These are phyloP conservation scores for Malus sylvestris DNA, from an alignment of 306 rosid genomes.

Conservation along the genomic window DNA sequence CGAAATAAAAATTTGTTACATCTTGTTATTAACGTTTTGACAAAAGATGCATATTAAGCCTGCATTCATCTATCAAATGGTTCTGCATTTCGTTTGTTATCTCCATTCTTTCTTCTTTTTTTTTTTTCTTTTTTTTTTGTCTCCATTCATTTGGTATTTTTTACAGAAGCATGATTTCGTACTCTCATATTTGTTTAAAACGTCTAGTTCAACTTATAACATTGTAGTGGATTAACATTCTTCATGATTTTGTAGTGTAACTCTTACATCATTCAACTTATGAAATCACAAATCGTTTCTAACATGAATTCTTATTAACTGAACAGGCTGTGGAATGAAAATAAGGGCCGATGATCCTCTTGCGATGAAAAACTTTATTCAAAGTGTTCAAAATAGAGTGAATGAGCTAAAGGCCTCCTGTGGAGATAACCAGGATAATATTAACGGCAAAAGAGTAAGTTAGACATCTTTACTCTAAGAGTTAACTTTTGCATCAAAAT, in stretches of 20 bases:
- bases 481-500: neutral
- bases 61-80: neutral
- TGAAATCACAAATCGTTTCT: conserved; percentile 3
- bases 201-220: no score
- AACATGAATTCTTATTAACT: conserved; percentile 9
- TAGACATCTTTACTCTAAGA: conserved; percentile 1
- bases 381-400: conserved; percentile 58
- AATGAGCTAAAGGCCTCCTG: conserved; percentile 55
- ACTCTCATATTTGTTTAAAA: conserved; percentile 8
- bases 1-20: neutral
- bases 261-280: neutral
- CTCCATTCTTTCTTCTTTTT: neutral
- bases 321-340: conserved; percentile 92
- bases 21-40: neutral
- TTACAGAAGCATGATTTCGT: neutral
- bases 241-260: no score
- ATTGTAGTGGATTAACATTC: no score
- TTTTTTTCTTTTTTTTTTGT: neutral
- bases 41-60: neutral
- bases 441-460: conserved; percentile 67
- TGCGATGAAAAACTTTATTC: conserved; percentile 75
- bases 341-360: conserved; percentile 84
- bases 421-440: conserved; percentile 40
- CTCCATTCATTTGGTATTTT: neutral
- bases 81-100: neutral